Conservation (phyloP, 139 green algal genomes). For the Chlamydomonas sphaeroides region DNA sequence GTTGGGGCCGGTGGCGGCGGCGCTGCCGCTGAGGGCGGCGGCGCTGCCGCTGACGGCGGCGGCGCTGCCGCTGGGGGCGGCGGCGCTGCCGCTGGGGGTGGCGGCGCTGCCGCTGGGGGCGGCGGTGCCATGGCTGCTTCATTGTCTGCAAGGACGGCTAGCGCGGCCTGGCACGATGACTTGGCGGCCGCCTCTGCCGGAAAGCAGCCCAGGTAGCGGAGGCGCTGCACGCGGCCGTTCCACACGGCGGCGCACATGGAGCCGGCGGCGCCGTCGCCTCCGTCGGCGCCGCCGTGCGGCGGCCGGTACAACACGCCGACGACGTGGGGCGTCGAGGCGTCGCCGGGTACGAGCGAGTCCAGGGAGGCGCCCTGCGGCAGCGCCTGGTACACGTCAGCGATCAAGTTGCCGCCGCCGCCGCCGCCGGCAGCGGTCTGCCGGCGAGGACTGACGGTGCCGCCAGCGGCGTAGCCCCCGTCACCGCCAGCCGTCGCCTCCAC, state of each 20-base stretch:
- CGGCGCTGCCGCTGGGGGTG: not conserved
- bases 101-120: not conserved
- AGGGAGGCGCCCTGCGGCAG: not conserved
- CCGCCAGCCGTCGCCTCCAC: too few species aligned
- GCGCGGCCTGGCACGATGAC: constrained; percentile 4
- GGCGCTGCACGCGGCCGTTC: constrained; percentile 19
- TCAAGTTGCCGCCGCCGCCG: not conserved
- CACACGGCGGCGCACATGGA: constrained; percentile 1
- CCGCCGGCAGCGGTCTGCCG: too few species aligned
- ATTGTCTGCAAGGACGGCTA: constrained; percentile 13
- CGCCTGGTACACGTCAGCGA: not conserved
- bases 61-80: not conserved
- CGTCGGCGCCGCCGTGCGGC: not conserved
- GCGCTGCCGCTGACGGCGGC: not conserved
- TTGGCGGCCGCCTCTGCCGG: not conserved
- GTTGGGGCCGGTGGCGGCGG: too few species aligned
- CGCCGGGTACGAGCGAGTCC: not conserved
- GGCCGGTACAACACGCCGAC: constrained; percentile 33
- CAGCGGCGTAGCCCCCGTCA: too few species aligned
- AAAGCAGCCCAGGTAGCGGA: constrained; percentile 12
- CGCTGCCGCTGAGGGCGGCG: not conserved
- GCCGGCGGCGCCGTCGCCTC: not conserved
- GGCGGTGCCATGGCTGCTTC: not conserved
- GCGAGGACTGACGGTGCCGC: too few species aligned
- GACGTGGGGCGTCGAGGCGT: not conserved